Conservation (phyloP, 345 rosid species). For the Populus tremula region DNA sequence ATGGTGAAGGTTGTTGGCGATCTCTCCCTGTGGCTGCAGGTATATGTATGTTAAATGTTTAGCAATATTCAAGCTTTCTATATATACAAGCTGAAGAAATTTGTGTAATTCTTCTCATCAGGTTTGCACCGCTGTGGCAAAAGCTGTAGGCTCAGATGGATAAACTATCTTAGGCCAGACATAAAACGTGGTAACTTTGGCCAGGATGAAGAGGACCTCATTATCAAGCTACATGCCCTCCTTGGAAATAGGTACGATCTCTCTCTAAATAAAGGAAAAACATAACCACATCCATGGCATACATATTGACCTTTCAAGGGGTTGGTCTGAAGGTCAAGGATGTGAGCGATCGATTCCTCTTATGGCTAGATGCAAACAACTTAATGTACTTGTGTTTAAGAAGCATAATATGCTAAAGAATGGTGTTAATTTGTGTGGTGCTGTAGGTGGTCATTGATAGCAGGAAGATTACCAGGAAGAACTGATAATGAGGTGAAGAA, state of each 20-base stretch:
- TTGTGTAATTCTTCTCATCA: slow-evolving; percentile 11
- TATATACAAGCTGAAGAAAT: not conserved
- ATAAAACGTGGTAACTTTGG: slow-evolving; percentile 51
- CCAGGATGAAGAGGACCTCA: slow-evolving; percentile 58
- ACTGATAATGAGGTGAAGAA: slow-evolving; percentile 34
- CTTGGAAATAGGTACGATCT: slow-evolving; percentile 48
- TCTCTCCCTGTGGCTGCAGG: slow-evolving; percentile 43
- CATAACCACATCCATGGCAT: not conserved
- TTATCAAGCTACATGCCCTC: slow-evolving; percentile 55
- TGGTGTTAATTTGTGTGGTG: not conserved
- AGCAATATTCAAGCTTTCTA: not conserved
- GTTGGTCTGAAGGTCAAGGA: not conserved
- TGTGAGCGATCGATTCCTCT: not conserved
- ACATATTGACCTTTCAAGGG: not conserved
- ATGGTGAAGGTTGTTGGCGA: slow-evolving; percentile 49
- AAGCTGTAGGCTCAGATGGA: slow-evolving; percentile 64
- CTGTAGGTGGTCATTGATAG: slow-evolving; percentile 34
- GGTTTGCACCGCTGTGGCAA: slow-evolving; percentile 66
- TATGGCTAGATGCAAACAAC: not conserved
- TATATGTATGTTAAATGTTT: not conserved
- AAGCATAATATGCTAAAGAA: not conserved
- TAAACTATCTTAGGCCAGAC: slow-evolving; percentile 54
- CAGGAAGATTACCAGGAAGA: slow-evolving; percentile 33
- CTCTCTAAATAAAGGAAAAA: not conserved
- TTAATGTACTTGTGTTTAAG: no score